phyloP scores from a whole-genome alignment of 2,329 filamentous ascomycete genomes.

The Xylariaceae sp. region DNA sequence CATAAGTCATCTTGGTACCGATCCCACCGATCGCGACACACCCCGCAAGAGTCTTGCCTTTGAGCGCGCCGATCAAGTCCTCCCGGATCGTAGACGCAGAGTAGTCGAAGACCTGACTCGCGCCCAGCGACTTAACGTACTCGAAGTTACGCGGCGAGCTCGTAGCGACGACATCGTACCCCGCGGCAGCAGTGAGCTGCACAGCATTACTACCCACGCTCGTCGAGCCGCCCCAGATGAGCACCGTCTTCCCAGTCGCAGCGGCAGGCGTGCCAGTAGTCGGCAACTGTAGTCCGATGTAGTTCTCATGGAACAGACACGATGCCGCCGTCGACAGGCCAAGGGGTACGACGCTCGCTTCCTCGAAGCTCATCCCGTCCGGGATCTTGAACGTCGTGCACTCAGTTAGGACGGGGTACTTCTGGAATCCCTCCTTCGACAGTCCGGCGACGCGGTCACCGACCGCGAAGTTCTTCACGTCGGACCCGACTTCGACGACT shows the following conservation, averaged over 20 bases:
- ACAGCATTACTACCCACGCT: constrained; percentile 38
- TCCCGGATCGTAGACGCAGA: constrained; percentile 16
- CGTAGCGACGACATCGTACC: constrained; percentile 36
- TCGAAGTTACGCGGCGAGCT: constrained; percentile 24
- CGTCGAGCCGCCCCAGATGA: constrained; percentile 32
- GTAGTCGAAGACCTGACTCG: constrained; percentile 16
- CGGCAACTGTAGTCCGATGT: constrained; percentile 24
- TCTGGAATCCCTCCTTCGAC: constrained; percentile 29
- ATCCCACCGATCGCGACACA: constrained; percentile 17
- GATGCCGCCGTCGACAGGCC: constrained; percentile 27
- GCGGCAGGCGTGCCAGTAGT: not conserved
- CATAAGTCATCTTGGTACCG: not conserved
- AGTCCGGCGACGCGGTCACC: constrained; percentile 31
- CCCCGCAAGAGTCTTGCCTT: constrained; percentile 25
- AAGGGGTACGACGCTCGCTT: constrained; percentile 30
- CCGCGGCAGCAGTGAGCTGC: constrained; percentile 36
- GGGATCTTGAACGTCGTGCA: constrained; percentile 27
- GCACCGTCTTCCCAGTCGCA: constrained; percentile 20
- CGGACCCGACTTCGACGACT: constrained; percentile 28
- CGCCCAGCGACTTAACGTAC: constrained; percentile 16
- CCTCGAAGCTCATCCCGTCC: constrained; percentile 24
- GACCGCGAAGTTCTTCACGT: constrained; percentile 23
- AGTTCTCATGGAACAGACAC: constrained; percentile 25
- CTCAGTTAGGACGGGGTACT: constrained; percentile 24
- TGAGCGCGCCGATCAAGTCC: constrained; percentile 22